phyloP scores from a whole-genome alignment of 306 rosid genomes.

The Biancaea sappan region DNA sequence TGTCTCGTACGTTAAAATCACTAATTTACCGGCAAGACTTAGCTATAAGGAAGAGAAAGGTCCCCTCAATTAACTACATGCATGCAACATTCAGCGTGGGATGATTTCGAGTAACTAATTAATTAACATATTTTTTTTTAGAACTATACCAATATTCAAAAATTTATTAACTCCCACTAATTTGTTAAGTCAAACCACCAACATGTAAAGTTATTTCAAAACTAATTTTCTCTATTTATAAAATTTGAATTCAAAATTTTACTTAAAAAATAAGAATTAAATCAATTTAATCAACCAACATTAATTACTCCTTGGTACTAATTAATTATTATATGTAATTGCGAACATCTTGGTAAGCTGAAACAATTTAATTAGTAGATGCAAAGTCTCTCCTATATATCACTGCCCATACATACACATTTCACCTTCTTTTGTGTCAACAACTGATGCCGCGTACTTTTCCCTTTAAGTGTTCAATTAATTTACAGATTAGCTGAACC shows the following conservation, averaged over 20 bases:
- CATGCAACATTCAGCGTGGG: background rate
- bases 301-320: too few species aligned
- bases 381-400: background rate
- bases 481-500: background rate
- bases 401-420: slow-evolving; percentile 2
- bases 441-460: background rate
- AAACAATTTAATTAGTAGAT: background rate
- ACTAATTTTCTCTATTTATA: too few species aligned
- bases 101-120: background rate
- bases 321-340: too few species aligned
- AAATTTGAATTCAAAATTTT: too few species aligned
- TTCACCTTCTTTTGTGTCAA: slow-evolving; percentile 21
- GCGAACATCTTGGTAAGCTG: slow-evolving; percentile 3
- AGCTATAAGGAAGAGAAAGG: background rate
- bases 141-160: too few species aligned
- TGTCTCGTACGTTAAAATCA: slow-evolving; percentile 14
- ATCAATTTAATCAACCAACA: too few species aligned
- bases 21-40: slow-evolving; percentile 1
- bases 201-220: too few species aligned
- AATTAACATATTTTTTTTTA: too few species aligned
- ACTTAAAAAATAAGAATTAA: too few species aligned
- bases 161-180: too few species aligned
- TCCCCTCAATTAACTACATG: slow-evolving; percentile 4
- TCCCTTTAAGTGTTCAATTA: background rate
- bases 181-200: too few species aligned